These are phyloP conservation scores for Claviceps monticola DNA, from an alignment of 2,329 filamentous ascomycete species.

Conservation along the genomic window DNA sequence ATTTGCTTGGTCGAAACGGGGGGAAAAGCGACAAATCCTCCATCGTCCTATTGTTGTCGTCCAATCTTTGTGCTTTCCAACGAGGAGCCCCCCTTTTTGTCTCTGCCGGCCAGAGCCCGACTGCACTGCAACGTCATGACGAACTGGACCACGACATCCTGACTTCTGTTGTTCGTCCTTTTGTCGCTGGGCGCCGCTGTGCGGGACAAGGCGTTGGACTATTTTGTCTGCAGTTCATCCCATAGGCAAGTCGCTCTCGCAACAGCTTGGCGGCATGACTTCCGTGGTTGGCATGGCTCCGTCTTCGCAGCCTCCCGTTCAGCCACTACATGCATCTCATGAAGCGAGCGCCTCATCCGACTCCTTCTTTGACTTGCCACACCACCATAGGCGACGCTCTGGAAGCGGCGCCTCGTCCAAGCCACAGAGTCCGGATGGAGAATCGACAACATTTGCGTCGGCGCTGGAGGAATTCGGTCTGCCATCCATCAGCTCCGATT, in stretches of 20 bases:
- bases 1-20: background rate
- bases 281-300: slow-evolving; percentile 4
- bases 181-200: background rate
- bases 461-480: slow-evolving; percentile 33
- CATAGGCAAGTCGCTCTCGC: background rate
- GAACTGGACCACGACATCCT: background rate
- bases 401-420: background rate
- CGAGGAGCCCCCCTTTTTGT: background rate
- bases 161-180: background rate
- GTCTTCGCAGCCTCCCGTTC: background rate
- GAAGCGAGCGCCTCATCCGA: slow-evolving; percentile 1
- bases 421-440: background rate
- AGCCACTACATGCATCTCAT: slow-evolving; percentile 5
- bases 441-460: background rate
- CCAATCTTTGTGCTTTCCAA: background rate
- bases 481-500: slow-evolving; percentile 36
- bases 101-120: slow-evolving; percentile 7
- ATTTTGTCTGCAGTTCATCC: background rate
- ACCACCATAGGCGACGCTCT: background rate
- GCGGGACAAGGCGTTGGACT: background rate
- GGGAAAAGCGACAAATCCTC: background rate
- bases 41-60: background rate
- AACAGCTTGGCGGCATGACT: slow-evolving; percentile 1
- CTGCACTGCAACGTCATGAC: slow-evolving; percentile 1
- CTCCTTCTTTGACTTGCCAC: slow-evolving; percentile 1